Conservation (phyloP, 2,329 filamentous ascomycete species). For the Xylaria sp. region DNA sequence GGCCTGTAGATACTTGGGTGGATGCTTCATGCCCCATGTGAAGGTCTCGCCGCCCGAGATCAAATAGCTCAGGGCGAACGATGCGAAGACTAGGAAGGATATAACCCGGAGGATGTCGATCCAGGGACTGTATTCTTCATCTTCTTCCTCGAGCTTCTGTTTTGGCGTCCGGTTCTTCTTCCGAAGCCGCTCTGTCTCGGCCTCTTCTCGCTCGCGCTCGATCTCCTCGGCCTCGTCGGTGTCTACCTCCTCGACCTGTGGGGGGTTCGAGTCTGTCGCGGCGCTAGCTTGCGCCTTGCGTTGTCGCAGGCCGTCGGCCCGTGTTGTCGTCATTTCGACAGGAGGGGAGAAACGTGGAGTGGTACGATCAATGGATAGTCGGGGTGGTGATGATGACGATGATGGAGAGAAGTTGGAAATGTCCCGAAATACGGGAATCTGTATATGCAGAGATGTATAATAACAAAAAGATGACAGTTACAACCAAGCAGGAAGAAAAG, state of each 20-base stretch:
- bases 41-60: conserved; percentile 76
- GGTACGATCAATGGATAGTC: not conserved
- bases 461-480: not conserved
- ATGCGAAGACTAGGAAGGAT: conserved; percentile 73
- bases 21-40: conserved; percentile 72
- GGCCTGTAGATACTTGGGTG: conserved; percentile 69
- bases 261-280: conserved; percentile 32
- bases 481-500: not conserved
- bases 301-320: conserved; percentile 55
- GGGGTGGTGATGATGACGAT: not conserved
- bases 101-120: conserved; percentile 78
- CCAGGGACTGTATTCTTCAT: conserved; percentile 61
- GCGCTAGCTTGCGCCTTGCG: conserved; percentile 53
- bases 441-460: not conserved
- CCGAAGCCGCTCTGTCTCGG: conserved; percentile 34
- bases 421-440: not conserved
- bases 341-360: not conserved
- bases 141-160: conserved; percentile 68
- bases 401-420: not conserved
- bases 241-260: conserved; percentile 49
- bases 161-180: conserved; percentile 48
- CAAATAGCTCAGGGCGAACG: conserved; percentile 79
- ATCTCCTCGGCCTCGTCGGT: conserved; percentile 47
- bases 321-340: conserved; percentile 40
- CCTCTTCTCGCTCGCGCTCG: conserved; percentile 38